A percentile compares a stretch with the other conserved stretches of the same genome.
Conservation (phyloP, 75 land plant genomes). For the Cupressus sempervirens region DNA sequence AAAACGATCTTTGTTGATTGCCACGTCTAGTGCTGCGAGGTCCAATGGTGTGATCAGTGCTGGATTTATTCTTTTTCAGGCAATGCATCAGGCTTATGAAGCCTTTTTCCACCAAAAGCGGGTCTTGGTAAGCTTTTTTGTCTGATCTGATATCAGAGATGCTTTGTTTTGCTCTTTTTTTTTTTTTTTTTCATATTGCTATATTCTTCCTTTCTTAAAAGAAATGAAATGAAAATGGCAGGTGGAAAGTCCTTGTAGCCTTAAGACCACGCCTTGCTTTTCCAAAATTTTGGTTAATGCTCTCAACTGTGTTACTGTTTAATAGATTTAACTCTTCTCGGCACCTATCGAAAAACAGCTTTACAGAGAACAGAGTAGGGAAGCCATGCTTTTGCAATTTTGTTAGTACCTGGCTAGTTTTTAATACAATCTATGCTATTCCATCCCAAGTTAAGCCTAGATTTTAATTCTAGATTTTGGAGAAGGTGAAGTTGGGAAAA, state of each 20-base stretch:
- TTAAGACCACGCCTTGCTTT: neutral
- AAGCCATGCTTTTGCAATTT: neutral
- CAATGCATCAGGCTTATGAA: constrained; percentile 57
- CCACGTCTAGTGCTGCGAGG: constrained; percentile 74
- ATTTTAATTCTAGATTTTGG: neutral
- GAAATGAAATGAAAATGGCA: neutral
- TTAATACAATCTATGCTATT: neutral
- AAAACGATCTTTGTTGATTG: constrained; percentile 12
- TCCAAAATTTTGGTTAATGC: neutral
- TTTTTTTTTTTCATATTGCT: neutral
- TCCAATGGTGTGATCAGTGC: constrained; percentile 96
- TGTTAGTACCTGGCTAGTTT: neutral
- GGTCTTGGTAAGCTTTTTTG: constrained; percentile 39
- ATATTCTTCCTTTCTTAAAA: neutral
- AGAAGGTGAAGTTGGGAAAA: neutral
- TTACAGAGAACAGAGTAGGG: neutral
- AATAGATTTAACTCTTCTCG: neutral
- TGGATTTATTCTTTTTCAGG: constrained; percentile 81
- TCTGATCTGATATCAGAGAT: neutral
- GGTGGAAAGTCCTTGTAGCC: neutral
- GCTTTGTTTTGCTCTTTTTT: neutral
- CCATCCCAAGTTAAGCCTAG: neutral
- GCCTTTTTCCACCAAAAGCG: constrained; percentile 33
- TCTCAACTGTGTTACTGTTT: neutral
- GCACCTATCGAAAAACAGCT: neutral